Evolutionary conservation across 2,329 filamentous ascomycete species (phyloP).

Genomic region (Colletotrichum liaoningense): DNA sequence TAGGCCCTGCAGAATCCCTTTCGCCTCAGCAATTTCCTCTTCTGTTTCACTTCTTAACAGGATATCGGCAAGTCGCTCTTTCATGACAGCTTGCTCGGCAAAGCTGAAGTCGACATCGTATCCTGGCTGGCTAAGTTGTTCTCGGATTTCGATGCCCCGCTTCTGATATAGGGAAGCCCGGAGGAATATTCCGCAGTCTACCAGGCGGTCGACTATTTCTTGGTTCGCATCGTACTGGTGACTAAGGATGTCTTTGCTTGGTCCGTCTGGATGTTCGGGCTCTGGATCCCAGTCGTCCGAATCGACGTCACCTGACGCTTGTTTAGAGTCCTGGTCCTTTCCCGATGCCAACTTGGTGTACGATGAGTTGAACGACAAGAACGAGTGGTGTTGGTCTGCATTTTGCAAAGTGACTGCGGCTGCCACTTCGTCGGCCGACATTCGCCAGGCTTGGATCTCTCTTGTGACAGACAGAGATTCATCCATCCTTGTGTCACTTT

Average conservation of each 20-base stretch:
- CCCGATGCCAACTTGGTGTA: background rate
- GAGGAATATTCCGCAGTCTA: slow-evolving; percentile 38
- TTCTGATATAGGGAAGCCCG: slow-evolving; percentile 41
- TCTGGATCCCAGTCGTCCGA: slow-evolving; percentile 42
- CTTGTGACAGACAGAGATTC: slow-evolving; percentile 33
- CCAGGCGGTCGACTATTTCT: slow-evolving; percentile 38
- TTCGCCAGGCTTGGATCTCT: slow-evolving; percentile 41
- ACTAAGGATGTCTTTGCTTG: slow-evolving; percentile 38
- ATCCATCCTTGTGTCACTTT: slow-evolving; percentile 22
- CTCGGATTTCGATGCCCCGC: slow-evolving; percentile 39
- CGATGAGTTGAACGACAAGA: slow-evolving; percentile 3
- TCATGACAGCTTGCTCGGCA: slow-evolving; percentile 39
- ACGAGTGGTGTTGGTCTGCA: slow-evolving; percentile 6
- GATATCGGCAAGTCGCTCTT: slow-evolving; percentile 43
- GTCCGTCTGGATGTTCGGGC: slow-evolving; percentile 36
- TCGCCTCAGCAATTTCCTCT: slow-evolving; percentile 38
- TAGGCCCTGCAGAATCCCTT: slow-evolving; percentile 37
- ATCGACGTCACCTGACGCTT: background rate
- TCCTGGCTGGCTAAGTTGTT: slow-evolving; percentile 35
- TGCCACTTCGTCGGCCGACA: slow-evolving; percentile 42
- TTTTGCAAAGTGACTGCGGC: slow-evolving; percentile 39
- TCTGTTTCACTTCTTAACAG: slow-evolving; percentile 38
- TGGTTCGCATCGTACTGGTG: slow-evolving; percentile 40
- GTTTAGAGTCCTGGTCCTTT: background rate
- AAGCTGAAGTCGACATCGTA: slow-evolving; percentile 28